Base-by-base conservation (phyloP, 495 filamentous ascomycete genomes). In the Xylaria bambusicola region DNA sequence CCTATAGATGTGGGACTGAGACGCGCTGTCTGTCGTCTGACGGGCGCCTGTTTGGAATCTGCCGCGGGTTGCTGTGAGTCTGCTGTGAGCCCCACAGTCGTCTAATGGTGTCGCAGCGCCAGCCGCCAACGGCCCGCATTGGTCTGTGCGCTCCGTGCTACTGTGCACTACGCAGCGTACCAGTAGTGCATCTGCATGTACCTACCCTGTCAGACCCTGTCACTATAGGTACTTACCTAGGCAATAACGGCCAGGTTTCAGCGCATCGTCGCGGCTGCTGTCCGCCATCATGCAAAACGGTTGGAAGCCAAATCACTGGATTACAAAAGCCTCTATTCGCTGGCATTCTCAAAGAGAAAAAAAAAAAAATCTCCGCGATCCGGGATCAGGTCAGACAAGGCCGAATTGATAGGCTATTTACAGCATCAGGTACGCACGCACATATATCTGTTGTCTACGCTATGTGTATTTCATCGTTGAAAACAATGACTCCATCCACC, bases 21-120 rank as follows among this genome's bases (percentile, higher is more conserved):
- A 17, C 29, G 67, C 67, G 62, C 53, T 44, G 52, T 42, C 52
- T 42, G 52, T 24, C 52, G 52, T 44, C 52, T 54, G 52, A 54
- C 52, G 12, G 52, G 8, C 52, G 36, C 52, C 52, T 54, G 52
- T 54, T 54, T 54, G 17, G n/a, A n/a, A 17, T 31, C 44, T 54
- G 38, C 52, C 52, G 52, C 52, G 20, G 29, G 38, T 54, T 38
- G 52, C 18, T 54, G 44, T 44, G 36, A 10, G 33, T 38, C 52
- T 38, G 52, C 18, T 54, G 44, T 44, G 36, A 10, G 33, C 52
- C 52, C 52, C 52, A 24, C 52, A 38, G 44, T 33, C 3, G 6
- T 13, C 17, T 26, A 24, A 31, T 21, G 15, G 8, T 20, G 8
- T n/a, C 17, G 24, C 9, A 31, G 24, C 26, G 24, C 35, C 52